Conservation (phyloP, 108 stramenopile genomes). For the Cyclotella distinguenda region DNA sequence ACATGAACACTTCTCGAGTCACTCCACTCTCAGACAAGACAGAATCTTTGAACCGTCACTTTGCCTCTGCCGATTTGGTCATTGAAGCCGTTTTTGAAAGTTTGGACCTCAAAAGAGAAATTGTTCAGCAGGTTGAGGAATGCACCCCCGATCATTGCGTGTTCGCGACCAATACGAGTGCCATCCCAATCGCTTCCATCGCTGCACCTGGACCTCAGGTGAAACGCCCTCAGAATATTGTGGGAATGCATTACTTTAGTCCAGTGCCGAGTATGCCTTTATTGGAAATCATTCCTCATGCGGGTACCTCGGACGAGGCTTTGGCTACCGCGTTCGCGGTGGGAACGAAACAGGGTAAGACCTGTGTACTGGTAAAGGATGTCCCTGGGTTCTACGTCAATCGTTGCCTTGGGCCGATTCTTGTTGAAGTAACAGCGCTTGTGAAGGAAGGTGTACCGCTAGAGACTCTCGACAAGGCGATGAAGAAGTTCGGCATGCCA, state of each 20-base stretch:
- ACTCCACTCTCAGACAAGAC: constrained; percentile 87
- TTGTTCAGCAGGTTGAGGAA: constrained; percentile 90
- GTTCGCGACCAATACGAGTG: constrained; percentile 98
- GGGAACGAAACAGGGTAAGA: constrained; percentile 98
- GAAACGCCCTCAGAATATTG: constrained; percentile 88
- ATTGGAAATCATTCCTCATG: constrained; percentile 97
- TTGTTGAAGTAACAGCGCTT: constrained; percentile 86
- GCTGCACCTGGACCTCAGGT: constrained; percentile 81
- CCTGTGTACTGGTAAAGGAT: constrained; percentile 97
- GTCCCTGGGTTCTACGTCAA: constrained; percentile 99
- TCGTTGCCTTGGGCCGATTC: constrained; percentile 96
- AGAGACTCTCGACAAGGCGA: constrained; percentile 88
- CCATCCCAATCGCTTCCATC: constrained; percentile 96
- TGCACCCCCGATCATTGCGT: constrained; percentile 92
- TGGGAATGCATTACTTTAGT: constrained; percentile 99
- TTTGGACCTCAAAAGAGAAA: constrained; percentile 92
- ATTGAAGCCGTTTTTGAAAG: constrained; percentile 99
- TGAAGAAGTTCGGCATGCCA: constrained; percentile 92
- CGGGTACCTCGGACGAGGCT: constrained; percentile 79
- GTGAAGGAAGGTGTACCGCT: constrained; percentile 84
- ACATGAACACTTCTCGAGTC: constrained; percentile 84
- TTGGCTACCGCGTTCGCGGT: constrained; percentile 93
- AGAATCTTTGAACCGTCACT: constrained; percentile 78
- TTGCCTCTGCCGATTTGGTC: constrained; percentile 89
- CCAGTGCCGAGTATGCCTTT: constrained; percentile 99